These are phyloP conservation scores for Eucalyptus tenuipes DNA, from an alignment of 345 rosid species.

Conservation along the genomic window DNA sequence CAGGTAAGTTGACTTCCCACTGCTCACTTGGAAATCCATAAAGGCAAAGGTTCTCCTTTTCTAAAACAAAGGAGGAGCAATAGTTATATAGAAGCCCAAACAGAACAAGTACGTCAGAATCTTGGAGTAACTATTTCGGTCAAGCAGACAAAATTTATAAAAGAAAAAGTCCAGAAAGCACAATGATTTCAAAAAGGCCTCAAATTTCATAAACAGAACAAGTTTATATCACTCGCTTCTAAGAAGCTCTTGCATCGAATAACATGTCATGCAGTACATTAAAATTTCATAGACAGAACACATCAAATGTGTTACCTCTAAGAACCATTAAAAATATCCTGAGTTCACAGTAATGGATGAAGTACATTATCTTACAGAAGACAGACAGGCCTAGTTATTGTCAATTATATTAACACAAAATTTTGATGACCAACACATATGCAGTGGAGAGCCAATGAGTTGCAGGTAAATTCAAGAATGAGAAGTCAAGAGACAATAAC, in stretches of 20 bases:
- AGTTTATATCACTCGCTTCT: background rate
- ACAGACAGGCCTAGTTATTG: background rate
- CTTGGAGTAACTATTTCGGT: background rate
- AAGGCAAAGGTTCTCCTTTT: conserved; percentile 47
- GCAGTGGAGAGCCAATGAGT: background rate
- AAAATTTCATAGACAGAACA: background rate
- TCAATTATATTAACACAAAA: background rate
- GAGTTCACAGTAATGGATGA: background rate
- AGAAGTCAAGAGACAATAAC: background rate
- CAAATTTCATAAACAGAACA: background rate
- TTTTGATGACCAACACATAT: background rate
- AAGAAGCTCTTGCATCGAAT: background rate
- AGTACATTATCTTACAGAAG: background rate
- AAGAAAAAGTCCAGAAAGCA: background rate
- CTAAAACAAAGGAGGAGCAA: background rate
- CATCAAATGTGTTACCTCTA: background rate
- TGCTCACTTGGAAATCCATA: conserved; percentile 45
- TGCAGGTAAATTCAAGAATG: background rate
- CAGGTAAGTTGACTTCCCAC: conserved; percentile 56
- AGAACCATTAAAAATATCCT: background rate
- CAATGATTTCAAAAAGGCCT: background rate
- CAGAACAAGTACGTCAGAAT: background rate
- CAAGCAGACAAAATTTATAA: background rate
- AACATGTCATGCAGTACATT: background rate
- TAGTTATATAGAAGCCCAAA: background rate